Percentiles rank a stretch among this genome's conserved stretches.
phyloP scores from a whole-genome alignment of 371 early-diverging fungal species.

The Amoeboradix gromovi region DNA sequence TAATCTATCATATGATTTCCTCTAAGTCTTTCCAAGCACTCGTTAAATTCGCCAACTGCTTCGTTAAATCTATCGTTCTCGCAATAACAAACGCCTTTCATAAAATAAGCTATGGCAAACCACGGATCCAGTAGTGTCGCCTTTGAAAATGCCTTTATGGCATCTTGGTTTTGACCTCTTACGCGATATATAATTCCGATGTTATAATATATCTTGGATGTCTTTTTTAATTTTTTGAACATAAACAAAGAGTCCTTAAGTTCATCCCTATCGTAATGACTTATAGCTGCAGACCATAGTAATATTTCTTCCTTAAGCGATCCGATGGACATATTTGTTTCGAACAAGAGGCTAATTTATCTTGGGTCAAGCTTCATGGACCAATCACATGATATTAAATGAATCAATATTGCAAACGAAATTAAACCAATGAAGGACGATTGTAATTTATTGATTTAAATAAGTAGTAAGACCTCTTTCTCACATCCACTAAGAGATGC shows the following conservation, averaged over 20 bases:
- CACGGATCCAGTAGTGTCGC: conserved; percentile 32
- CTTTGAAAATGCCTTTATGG: conserved; percentile 27
- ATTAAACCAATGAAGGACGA: too few species aligned
- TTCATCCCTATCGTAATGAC: not conserved
- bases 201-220: conserved; percentile 72
- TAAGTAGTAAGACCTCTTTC: not conserved
- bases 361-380: too few species aligned
- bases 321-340: too few species aligned
- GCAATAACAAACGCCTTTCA: conserved; percentile 55
- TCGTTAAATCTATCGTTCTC: conserved; percentile 23
- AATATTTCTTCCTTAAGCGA: not conserved
- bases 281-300: not conserved
- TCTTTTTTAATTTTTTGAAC: not conserved
- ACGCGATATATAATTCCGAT: conserved; percentile 50
- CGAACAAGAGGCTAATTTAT: too few species aligned
- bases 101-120: conserved; percentile 65
- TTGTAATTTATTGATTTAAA: not conserved
- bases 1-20: conserved; percentile 72
- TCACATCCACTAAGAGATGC: not conserved
- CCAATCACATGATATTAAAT: too few species aligned
- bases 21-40: conserved; percentile 35
- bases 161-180: conserved; percentile 38
- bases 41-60: conserved; percentile 36
- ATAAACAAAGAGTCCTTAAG: not conserved
- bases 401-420: too few species aligned